Evolutionary conservation across 768 basidiomycete species (phyloP).

Genomic region (Pilatotrama ljubarskyi): DNA sequence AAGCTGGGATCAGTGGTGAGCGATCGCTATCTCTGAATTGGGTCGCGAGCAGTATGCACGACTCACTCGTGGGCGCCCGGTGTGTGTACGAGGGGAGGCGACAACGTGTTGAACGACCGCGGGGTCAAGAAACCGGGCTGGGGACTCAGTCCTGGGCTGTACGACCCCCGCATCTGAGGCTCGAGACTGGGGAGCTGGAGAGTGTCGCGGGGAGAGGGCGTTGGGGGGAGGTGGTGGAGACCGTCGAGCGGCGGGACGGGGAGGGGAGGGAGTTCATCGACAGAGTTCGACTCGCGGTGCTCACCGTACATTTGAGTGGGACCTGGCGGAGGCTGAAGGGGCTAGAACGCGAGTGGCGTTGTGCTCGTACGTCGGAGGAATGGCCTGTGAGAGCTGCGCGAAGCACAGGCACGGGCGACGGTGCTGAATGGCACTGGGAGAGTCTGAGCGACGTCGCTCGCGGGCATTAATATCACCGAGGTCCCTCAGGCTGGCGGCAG

Average conservation of each 20-base stretch:
- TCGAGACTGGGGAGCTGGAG: slow-evolving; percentile 4
- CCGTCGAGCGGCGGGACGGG: slow-evolving; percentile 16
- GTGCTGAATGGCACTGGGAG: slow-evolving; percentile 6
- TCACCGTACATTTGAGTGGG: slow-evolving; percentile 13
- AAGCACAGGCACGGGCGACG: slow-evolving; percentile 4
- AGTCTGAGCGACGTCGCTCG: neutral
- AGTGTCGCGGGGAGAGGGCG: slow-evolving; percentile 17
- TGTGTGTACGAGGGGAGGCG: slow-evolving; percentile 18
- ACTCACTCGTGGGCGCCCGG: slow-evolving; percentile 19
- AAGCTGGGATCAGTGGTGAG: slow-evolving; percentile 7
- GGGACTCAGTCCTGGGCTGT: slow-evolving; percentile 3
- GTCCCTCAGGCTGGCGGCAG: neutral
- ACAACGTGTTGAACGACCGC: slow-evolving; percentile 18
- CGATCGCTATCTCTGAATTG: neutral
- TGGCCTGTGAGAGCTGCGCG: slow-evolving; percentile 9
- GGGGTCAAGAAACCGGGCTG: slow-evolving; percentile 16
- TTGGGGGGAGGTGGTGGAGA: slow-evolving; percentile 19
- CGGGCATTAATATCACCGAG: slow-evolving; percentile 11
- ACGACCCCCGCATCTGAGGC: slow-evolving; percentile 5
- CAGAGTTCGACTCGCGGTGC: neutral
- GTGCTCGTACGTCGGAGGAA: slow-evolving; percentile 2
- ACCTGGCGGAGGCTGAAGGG: neutral
- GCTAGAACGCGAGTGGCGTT: slow-evolving; percentile 2
- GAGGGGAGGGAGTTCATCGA: slow-evolving; percentile 17
- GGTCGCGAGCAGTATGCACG: neutral